Base-by-base conservation (phyloP, 495 filamentous ascomycete genomes). In the Choiromyces venosus region DNA sequence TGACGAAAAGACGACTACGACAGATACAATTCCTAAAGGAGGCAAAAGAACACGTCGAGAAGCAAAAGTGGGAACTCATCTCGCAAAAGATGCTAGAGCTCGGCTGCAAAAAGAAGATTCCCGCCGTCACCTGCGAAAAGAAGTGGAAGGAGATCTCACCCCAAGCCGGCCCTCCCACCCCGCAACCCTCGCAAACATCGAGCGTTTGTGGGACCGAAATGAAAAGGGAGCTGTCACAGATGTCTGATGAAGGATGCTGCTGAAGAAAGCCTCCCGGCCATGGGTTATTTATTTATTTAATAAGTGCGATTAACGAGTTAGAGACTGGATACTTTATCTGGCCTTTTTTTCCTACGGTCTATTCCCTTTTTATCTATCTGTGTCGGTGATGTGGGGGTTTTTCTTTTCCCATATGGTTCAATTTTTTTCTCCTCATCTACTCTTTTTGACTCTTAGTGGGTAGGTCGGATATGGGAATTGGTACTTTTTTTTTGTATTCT, bases 71-170 rank as follows among this genome's bases (percentile, higher is more conserved):
- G 80, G 80, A 81, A 33, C 40, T 81, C 66, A 78, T 81, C 33
- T 79, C 76, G 14, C 73, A 76, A 68, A 78, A 77, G 38, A 81
- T 81, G 80, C 66, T 79, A 9, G 80, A 81, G 70, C 39, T 81
- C 39, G 80, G 80, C 16, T 76, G 74, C 67, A 81, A 81, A 61
- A 81, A 81, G 68, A 81, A 81, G 80, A 81, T 81, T 70, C 80
- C 80, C 5, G 80, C 79, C 21, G 76, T 71, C n/a, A 78, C 80
- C 21, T 81, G 80, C 35, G 80, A 81, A 46, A 81, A 80, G 72
- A 81, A 81, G 37, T 81, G 80, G 80, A 78, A 80, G 40, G 79
- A 81, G 73, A 81, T 81, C 56, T 71, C 71, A 37, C 79, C 78
- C 16, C 78, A 80, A 29, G 72, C 76, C 37, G 69, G 75, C 70